Percentiles rank a stretch among this genome's conserved stretches.
These are phyloP conservation scores for Phytophthora capsici DNA, from an alignment of 352 stramenopile genomes.

Conservation along the genomic window DNA sequence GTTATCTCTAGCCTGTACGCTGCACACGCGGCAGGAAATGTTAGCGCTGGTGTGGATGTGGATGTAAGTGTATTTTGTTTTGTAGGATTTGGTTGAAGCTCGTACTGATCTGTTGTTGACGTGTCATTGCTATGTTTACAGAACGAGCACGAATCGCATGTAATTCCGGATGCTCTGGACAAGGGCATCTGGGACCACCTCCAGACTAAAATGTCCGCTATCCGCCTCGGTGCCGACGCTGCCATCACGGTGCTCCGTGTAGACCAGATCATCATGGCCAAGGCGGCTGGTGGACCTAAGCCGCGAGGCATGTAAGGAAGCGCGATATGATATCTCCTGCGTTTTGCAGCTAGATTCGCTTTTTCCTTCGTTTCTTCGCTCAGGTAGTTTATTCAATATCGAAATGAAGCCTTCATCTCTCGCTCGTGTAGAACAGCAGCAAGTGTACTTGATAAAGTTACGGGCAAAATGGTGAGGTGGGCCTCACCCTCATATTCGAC, in stretches of 20 bases:
- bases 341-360: constrained; percentile 34
- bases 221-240: constrained; percentile 97
- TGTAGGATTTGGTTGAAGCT: not conserved
- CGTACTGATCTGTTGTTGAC: constrained; percentile 30
- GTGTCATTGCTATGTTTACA: constrained; percentile 34
- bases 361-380: constrained; percentile 43
- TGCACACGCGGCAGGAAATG: constrained; percentile 93
- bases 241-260: constrained; percentile 99
- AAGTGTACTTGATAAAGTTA: not conserved
- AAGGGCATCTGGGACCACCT: constrained; percentile 94
- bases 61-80: constrained; percentile 60
- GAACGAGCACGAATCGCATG: constrained; percentile 80
- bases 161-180: constrained; percentile 77
- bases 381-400: constrained; percentile 74
- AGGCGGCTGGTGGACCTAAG: constrained; percentile 95
- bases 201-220: constrained; percentile 96
- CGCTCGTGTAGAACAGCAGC: constrained; percentile 19
- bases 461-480: not conserved
- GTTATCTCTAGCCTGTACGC: constrained; percentile 96
- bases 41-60: constrained; percentile 94
- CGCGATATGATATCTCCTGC: constrained; percentile 31
- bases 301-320: constrained; percentile 77
- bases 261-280: constrained; percentile 99
- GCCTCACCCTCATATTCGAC: constrained; percentile 3
- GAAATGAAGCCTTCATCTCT: constrained; percentile 45